These are phyloP conservation scores for Populus hybrid DNA, from an alignment of 441 rosid species.

Conservation along the genomic window DNA sequence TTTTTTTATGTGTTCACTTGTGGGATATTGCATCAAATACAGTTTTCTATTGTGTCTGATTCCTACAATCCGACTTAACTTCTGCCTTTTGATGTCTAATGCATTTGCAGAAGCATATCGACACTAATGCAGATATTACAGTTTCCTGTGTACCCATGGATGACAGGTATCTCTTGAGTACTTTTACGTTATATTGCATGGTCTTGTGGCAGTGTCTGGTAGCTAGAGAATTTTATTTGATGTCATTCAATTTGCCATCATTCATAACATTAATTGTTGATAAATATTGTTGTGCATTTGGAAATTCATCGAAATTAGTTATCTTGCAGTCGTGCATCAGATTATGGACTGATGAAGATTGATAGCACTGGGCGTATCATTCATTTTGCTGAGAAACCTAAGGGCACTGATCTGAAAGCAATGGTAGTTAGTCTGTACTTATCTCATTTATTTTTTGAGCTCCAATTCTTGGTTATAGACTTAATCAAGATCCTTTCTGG, in stretches of 20 bases:
- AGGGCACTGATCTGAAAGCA: conserved; percentile 44
- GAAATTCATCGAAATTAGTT: neutral
- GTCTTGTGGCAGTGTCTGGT: neutral
- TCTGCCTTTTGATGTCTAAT: conserved; percentile 15
- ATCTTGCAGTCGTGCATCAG: conserved; percentile 51
- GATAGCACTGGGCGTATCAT: conserved; percentile 41
- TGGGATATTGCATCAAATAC: neutral
- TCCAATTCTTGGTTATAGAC: neutral
- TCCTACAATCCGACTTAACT: neutral
- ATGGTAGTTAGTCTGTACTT: conserved; percentile 44
- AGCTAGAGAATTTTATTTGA: neutral
- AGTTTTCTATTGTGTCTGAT: conserved; percentile 1
- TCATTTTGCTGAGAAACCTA: conserved; percentile 58
- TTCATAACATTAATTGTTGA: neutral
- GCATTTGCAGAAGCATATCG: conserved; percentile 47
- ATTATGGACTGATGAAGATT: conserved; percentile 55
- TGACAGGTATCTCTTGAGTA: conserved; percentile 33
- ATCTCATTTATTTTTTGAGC: neutral
- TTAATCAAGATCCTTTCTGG: neutral
- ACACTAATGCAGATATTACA: conserved; percentile 47
- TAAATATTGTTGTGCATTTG: neutral
- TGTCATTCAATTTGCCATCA: neutral
- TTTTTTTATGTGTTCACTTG: neutral
- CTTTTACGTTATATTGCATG: conserved; percentile 2
- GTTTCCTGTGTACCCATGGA: conserved; percentile 53